Base-by-base conservation (phyloP, 352 stramenopile genomes). In the Phytophthora ohioensis region DNA sequence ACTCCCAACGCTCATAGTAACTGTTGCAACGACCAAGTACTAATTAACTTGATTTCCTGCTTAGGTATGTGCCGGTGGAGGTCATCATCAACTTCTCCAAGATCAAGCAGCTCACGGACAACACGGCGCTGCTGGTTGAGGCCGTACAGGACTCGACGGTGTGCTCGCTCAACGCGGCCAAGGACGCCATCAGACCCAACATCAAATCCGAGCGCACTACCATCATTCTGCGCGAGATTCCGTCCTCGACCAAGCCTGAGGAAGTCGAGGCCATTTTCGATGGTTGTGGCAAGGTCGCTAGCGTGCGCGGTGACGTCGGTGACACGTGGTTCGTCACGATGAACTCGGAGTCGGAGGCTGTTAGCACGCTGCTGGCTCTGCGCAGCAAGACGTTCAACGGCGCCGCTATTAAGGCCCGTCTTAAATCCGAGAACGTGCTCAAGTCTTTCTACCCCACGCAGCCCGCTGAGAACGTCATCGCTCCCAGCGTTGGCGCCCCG, bases 301-400 rank as follows among this genome's bases (percentile, higher is more conserved):
- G 69, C 62, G 87, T 98, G 41, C 88, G 92, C 48, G 97, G 92
- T 73, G 93, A 98, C 69, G 91, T 98, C 27, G 93, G 92, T 10
- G 92, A 98, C 82, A 98, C 93, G 67, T 98, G 93, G 93, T 98
- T 98, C 62, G 91, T 98, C 47, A 93, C 84, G 13, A 93, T 97
- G 82, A 82, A 81, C 45, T 91, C 85, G n/a, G 93, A 98, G 57
- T 82, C 95, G 7, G 91, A 93, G 17, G 93, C 93, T 6, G 87
- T 97, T 5, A 79, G 72, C 41, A 97, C 91, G 66, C 79, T 98
- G 47, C 74, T 98, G 43, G 83, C 81, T 61, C 78, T 98, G 52
- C 84, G 91, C 63, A 91, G 77, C 76, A 96, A 98, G 79, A 95
- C 86, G 43, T 98, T 98, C 69, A 92, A 97, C 67, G 84, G 85